phyloP scores from a whole-genome alignment of 2,329 filamentous ascomycete genomes.

The Penicillium fuscoglaucum region DNA sequence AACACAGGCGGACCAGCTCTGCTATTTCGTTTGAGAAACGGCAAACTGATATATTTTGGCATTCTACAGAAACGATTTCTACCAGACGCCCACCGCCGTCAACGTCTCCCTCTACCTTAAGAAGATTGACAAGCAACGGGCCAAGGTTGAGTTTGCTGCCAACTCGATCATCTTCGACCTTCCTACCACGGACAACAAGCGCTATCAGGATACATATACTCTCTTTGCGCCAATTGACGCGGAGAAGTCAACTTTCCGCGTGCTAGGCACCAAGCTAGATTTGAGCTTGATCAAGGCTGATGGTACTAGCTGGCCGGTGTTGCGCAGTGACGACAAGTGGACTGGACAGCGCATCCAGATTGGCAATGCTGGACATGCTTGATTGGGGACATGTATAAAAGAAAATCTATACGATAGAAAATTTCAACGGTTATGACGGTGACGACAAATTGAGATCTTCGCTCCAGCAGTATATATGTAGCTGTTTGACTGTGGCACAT shows the following conservation, averaged over 20 bases:
- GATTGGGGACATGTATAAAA: slow-evolving; percentile 11
- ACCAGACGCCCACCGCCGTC: slow-evolving; percentile 82
- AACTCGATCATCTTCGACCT: slow-evolving; percentile 73
- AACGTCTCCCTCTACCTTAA: slow-evolving; percentile 94
- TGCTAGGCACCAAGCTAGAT: slow-evolving; percentile 88
- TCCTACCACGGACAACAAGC: slow-evolving; percentile 81
- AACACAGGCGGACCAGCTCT: neutral
- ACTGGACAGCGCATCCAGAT: slow-evolving; percentile 85
- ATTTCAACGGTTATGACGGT: slow-evolving; percentile 8
- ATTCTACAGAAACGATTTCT: slow-evolving; percentile 74
- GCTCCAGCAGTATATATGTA: neutral
- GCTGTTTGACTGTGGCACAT: neutral
- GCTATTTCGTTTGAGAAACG: neutral
- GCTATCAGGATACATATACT: slow-evolving; percentile 71
- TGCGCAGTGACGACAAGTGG: slow-evolving; percentile 73
- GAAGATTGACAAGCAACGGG: slow-evolving; percentile 84
- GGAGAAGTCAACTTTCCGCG: slow-evolving; percentile 72
- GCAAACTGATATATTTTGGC: slow-evolving; percentile 1
- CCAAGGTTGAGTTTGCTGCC: slow-evolving; percentile 68
- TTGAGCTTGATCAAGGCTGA: slow-evolving; percentile 72
- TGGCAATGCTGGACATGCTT: slow-evolving; percentile 70
- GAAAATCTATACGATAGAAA: slow-evolving; percentile 10
- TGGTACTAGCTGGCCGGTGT: slow-evolving; percentile 77
- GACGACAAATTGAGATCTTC: slow-evolving; percentile 8
- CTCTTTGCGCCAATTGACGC: slow-evolving; percentile 77